Base-by-base conservation (phyloP, 2,329 filamentous ascomycete genomes). In the Alternaria triticimaculans region DNA sequence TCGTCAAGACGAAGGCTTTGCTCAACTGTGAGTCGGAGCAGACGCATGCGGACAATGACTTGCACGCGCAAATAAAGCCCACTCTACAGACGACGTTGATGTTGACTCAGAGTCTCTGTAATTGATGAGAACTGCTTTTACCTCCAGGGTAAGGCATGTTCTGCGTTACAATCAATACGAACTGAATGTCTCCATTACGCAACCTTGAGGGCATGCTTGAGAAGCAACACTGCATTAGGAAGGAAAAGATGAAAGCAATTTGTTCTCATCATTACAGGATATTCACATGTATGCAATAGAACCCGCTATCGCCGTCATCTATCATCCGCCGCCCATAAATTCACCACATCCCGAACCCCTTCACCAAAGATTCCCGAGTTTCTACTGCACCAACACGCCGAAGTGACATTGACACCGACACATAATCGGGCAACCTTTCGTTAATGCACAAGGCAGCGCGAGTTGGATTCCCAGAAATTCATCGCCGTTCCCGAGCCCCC, bases 311-410 rank as follows among this genome's bases (percentile, higher is more conserved):
- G 20, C 33, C 33, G 33, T 37, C 30, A 37, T 41, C 25, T 33
- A 53, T 23, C 23, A n/a, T 21, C 23, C 26, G 14, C 46, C 53
- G 28, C 51, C 20, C 12, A 26, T 8, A 0, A 21, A 5, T 18
- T 48, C 37, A 53, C 14, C 41, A 37, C 54, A 30, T 41, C 41
- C 26, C 45, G 44, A 26, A 25, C 21, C 28, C 33, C 37, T 9
- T 25, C 57, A 63, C 54, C 65, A 58, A 59, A 23, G 6, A 25
- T 58, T 62, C 60, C 60, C 60, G 60, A 66, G 65, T 63, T 50
- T 68, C 63, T 60, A 66, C 58, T 66, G 58, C 65, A 66, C 63
- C 51, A 48, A 60, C 58, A 63, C 63, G 63, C 65, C 46, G 57
- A 55, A 61, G 65, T 30, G 60, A 67, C 57, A 50, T 65, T 53